Evolutionary conservation across 2,329 filamentous ascomycete genomes (phyloP), one percentile per base, ranked within the genome.

Genomic region (Fonsecaea nubica): DNA sequence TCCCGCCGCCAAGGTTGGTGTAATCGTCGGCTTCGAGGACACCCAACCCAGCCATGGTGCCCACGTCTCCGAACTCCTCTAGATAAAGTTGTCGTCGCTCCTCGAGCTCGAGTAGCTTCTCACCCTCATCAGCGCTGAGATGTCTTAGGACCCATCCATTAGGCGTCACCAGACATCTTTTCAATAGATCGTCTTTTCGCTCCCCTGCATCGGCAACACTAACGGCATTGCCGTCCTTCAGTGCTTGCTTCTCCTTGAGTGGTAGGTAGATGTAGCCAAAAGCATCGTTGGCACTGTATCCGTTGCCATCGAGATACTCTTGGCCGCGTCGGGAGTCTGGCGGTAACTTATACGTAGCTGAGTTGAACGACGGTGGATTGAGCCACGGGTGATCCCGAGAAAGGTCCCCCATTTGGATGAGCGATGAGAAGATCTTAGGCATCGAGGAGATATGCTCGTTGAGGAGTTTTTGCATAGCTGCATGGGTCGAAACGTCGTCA

Each of bases 51-150:
- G 66, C 58, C 72, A 72, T 73, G 52, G 77, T 72, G 3, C 75
- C 72, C 3, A 76, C 69, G 1, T 74, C 72, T 2, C 79, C 78
- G 67, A 78, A 80, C 65, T 80, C 78, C 60, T 79, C 72, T 3
- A 75, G 53, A 76, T 77, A 42, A 73, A 74, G 65, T 78, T 78
- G 10, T 73, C 69, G 21, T 61, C 73, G 76, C 64, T 79, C 79
- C 69, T 83, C 80, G 6, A 83, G 73, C n/a, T 76, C 76, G 1
- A 83, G 74, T 50, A 82, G 80, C 25, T 76, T 77, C 18, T 81
- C 77, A 66, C 81, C 80, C 70, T 83, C 81, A n/a, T 81, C 80
- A 2, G 74, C 68, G 4, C 78, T 78, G 12, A 84, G 71, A 69
- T 83, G 80, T 52, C 78, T 77, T 30, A 83, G 73, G 3, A 82